Base-by-base conservation (phyloP, 1,284 basidiomycete genomes). In the Heterobasidion annosum region DNA sequence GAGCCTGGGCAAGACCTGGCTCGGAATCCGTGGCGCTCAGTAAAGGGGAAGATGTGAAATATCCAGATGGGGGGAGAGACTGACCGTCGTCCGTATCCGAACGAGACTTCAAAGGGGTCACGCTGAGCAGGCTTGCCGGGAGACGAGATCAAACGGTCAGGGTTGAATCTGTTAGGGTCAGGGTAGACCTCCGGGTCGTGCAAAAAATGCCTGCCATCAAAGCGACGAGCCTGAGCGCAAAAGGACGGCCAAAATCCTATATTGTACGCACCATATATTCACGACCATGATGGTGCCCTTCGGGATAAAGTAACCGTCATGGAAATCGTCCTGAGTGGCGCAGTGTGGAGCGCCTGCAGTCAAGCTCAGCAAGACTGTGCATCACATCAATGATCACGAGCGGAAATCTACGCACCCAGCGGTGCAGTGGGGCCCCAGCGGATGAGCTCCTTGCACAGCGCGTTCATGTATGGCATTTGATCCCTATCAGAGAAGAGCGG, bases 241-340 rank as follows among this genome's bases (percentile, higher is more conserved):
- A 16, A 9, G 34, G 13, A 15, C 3, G 25, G 25, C 3, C 25
- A 4, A 25, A 25, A 25, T 25, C 25, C 25, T 25, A 25, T 25
- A 15, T 34, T 12, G 12, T 10, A 16, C 52, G 15, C 34, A 61
- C 63, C 63, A 64, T 46, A 61, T 57, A 48, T 64, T 64, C 0
- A 57, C 53, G 42, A 64, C 56, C 47, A 64, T 47, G 48, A 61
- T 57, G 1, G 64, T 56, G 15, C 64, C 64, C 48, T 62, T 62
- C 8, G 64, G 61, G 40, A 65, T 63, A 32, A 65, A 56, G 53
- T 61, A 61, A 12, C 62, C 62, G 5, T 61, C 50, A 48, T 62
- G 57, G 1, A 64, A 54, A 45, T 65, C 59, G 52, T 65, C 64
- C 46, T 65, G 55, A 40, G 53, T 61, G n/a, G 58, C 34, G 37